Conservation (phyloP, 768 basidiomycete genomes). For the Phanerochaete carnosa region DNA sequence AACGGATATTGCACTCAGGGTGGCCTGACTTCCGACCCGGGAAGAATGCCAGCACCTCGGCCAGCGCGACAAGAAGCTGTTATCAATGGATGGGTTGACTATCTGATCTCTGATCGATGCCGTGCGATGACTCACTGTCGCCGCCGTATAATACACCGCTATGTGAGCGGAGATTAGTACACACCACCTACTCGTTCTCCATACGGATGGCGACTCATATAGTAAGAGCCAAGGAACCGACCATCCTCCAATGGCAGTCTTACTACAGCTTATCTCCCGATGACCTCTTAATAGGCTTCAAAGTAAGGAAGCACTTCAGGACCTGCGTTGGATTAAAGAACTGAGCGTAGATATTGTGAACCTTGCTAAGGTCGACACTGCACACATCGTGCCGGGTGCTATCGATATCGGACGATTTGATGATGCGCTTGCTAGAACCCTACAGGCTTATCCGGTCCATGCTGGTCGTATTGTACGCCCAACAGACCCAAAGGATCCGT, state of each 20-base stretch:
- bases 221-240: conserved; percentile 2
- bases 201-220: neutral
- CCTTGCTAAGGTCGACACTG: conserved; percentile 11
- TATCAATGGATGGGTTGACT: no score
- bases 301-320: neutral
- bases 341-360: neutral
- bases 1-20: no score
- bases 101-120: no score
- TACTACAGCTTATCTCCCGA: neutral
- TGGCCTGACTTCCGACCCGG: no score
- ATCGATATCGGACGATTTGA: conserved; percentile 10
- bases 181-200: no score
- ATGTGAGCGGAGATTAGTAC: no score
- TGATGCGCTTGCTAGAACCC: conserved; percentile 9
- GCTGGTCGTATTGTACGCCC: conserved; percentile 10
- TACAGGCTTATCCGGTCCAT: conserved; percentile 12
- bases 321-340: neutral
- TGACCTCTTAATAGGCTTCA: conserved; percentile 3
- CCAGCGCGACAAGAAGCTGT: no score
- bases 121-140: no score
- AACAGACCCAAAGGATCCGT: neutral
- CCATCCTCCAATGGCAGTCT: neutral
- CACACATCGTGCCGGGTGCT: conserved; percentile 10
- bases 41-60: no score
- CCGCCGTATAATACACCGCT: no score